These are phyloP conservation scores for Colletotrichum spaethianum DNA, from an alignment of 2,329 filamentous ascomycete genomes.

Conservation along the genomic window DNA sequence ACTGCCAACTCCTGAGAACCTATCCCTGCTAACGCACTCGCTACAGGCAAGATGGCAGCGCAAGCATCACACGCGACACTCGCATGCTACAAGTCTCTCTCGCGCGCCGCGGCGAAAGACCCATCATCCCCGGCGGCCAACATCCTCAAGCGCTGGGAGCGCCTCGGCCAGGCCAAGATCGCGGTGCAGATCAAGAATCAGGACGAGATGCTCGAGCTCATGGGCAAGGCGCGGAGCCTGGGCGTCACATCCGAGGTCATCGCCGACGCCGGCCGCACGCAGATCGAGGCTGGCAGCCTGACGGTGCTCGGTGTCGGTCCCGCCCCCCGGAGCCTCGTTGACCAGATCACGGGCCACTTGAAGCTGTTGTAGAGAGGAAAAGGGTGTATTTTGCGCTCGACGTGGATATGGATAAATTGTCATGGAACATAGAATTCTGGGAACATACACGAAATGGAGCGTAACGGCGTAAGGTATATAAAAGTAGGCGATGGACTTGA, in stretches of 20 bases:
- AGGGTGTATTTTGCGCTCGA: neutral
- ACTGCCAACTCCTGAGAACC: conserved; percentile 8
- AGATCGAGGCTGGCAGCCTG: conserved; percentile 93
- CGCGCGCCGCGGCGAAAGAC: conserved; percentile 65
- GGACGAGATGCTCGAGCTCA: conserved; percentile 81
- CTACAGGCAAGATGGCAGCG: conserved; percentile 92
- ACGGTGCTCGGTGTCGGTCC: conserved; percentile 90
- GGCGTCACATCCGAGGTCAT: conserved; percentile 92
- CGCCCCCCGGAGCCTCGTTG: conserved; percentile 88
- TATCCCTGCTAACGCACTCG: conserved; percentile 15
- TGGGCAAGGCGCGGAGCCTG: conserved; percentile 84
- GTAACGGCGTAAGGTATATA: conserved; percentile 37
- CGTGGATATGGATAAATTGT: neutral
- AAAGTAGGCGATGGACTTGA: conserved; percentile 33
- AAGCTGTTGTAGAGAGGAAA: conserved; percentile 77
- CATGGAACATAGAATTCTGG: conserved; percentile 24
- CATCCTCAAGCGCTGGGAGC: conserved; percentile 88
- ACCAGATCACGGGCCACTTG: conserved; percentile 86
- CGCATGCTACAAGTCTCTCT: conserved; percentile 92
- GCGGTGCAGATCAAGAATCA: conserved; percentile 91
- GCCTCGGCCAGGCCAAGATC: conserved; percentile 90
- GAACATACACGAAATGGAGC: conserved; percentile 32
- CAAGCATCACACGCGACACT: conserved; percentile 97
- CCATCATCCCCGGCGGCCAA: conserved; percentile 68
- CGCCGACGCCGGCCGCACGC: conserved; percentile 94